These are phyloP conservation scores for Penicillium griseofulvum DNA, from an alignment of 2,329 filamentous ascomycete genomes.

Conservation along the genomic window DNA sequence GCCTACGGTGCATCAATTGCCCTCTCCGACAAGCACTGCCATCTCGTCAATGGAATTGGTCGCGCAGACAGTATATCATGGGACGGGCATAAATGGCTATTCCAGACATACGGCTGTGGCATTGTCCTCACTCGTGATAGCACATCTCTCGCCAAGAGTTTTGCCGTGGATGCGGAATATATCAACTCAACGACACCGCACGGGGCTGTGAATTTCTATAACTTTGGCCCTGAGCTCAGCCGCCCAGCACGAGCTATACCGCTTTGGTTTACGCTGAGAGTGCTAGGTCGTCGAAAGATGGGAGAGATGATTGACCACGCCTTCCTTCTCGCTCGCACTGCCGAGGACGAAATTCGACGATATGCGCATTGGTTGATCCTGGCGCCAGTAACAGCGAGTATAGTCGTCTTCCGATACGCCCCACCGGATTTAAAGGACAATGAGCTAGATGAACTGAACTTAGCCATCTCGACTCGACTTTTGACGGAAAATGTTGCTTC, in stretches of 20 bases:
- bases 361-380: too few relatives aligned
- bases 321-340: too few relatives aligned
- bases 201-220: slow-evolving; percentile 14
- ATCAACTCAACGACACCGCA: not conserved
- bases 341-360: too few relatives aligned
- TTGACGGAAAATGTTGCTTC: too few relatives aligned
- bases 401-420: too few relatives aligned
- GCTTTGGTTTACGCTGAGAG: slow-evolving; percentile 22
- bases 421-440: too few relatives aligned
- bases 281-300: slow-evolving; percentile 17
- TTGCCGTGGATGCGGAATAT: not conserved
- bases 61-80: slow-evolving; percentile 24
- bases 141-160: slow-evolving; percentile 10
- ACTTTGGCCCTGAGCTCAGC: slow-evolving; percentile 21
- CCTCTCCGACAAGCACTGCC: slow-evolving; percentile 10
- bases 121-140: slow-evolving; percentile 19
- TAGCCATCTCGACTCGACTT: too few relatives aligned
- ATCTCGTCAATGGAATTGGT: slow-evolving; percentile 11
- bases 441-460: too few relatives aligned
- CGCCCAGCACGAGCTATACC: slow-evolving; percentile 13
- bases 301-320: slow-evolving; percentile 14
- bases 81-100: slow-evolving; percentile 29
- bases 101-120: slow-evolving; percentile 27
- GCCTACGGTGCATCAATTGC: slow-evolving; percentile 21
- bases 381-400: too few relatives aligned